Evolutionary conservation across 2,329 filamentous ascomycete species (phyloP).

Genomic region (Cladophialophora yegresii): DNA sequence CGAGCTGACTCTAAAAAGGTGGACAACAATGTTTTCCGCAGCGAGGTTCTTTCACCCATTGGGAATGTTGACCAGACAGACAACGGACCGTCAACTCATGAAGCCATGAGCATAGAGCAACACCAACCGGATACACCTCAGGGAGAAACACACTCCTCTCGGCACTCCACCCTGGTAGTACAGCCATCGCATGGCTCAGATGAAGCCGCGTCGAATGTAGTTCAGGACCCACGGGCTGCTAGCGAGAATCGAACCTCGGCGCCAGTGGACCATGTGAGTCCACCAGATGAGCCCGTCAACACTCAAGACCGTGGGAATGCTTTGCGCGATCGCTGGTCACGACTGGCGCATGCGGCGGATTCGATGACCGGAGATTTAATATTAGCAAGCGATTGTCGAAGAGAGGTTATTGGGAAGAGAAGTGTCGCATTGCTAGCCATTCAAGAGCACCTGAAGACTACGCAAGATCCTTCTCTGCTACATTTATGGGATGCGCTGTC

Average conservation of each 20-base stretch:
- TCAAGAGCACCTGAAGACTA: neutral
- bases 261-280: neutral
- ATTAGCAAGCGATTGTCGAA: neutral
- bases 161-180: neutral
- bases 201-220: neutral
- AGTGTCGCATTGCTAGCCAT: neutral
- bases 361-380: neutral
- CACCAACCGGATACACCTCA: neutral
- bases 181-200: neutral
- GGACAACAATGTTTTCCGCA: neutral
- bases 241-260: neutral
- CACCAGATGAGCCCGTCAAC: neutral
- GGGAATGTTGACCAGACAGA: neutral
- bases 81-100: neutral
- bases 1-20: neutral
- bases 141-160: neutral
- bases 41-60: neutral
- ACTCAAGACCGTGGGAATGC: neutral
- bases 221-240: neutral
- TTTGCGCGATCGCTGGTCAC: slow-evolving; percentile 9
- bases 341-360: neutral
- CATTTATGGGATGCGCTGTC: neutral
- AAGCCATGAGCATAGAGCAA: neutral
- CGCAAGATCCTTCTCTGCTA: neutral
- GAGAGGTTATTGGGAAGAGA: neutral